A percentile compares a stretch with the other conserved stretches of the same genome.
phyloP scores from a whole-genome alignment of 2,329 filamentous ascomycete species.

The Apiospora arundinis region DNA sequence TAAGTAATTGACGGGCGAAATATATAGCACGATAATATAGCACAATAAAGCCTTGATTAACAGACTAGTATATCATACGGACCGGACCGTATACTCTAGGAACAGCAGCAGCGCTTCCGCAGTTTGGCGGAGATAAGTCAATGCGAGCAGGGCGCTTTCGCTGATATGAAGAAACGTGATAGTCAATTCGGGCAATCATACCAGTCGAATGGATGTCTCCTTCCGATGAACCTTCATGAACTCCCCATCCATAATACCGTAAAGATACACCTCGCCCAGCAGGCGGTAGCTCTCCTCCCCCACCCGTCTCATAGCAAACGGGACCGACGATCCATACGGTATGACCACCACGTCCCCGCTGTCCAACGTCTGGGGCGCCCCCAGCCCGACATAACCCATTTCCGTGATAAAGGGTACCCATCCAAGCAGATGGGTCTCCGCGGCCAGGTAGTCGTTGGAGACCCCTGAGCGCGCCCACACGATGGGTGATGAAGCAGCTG shows the following conservation, averaged over 20 bases:
- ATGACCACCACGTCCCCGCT: neutral
- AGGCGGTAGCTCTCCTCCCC: neutral
- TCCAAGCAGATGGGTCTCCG: neutral
- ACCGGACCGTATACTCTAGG: too few relatives aligned
- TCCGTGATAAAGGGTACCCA: neutral
- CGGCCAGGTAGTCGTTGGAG: neutral
- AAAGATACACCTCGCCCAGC: conserved; percentile 11
- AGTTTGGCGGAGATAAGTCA: too few relatives aligned
- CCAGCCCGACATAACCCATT: conserved; percentile 11
- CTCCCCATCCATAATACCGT: conserved; percentile 23
- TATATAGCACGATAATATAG: too few relatives aligned
- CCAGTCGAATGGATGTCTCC: neutral
- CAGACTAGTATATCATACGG: too few relatives aligned
- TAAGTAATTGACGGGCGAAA: too few relatives aligned
- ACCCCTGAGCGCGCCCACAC: too few relatives aligned
- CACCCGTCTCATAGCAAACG: neutral
- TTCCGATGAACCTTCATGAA: conserved; percentile 22
- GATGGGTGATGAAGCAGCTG: neutral
- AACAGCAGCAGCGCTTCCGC: too few relatives aligned
- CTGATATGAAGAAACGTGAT: too few relatives aligned
- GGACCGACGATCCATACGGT: neutral
- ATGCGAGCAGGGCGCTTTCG: too few relatives aligned
- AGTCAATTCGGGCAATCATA: too few relatives aligned
- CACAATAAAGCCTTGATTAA: too few relatives aligned
- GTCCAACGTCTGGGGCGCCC: too few relatives aligned